phyloP scores from a whole-genome alignment of 495 filamentous ascomycete genomes.

The Penicillium coprophilum region DNA sequence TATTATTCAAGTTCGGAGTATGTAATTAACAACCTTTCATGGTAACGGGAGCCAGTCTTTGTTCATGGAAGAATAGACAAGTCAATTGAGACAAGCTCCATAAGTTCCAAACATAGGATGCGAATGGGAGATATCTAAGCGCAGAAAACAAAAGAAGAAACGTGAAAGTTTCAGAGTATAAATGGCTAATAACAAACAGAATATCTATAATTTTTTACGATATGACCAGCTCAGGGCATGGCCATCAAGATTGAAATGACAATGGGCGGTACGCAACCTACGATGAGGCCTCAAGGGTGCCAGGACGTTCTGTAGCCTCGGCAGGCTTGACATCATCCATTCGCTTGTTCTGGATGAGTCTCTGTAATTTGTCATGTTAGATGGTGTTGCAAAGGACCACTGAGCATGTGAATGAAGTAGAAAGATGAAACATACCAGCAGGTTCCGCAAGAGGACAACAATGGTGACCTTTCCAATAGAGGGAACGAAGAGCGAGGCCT shows the following conservation, averaged over 20 bases:
- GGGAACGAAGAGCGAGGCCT: constrained; percentile 94
- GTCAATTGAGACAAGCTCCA: not conserved
- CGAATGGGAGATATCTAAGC: constrained; percentile 4
- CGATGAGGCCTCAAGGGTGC: constrained; percentile 40
- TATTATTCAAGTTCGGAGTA: not conserved
- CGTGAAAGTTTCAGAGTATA: constrained; percentile 15
- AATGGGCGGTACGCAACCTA: constrained; percentile 8
- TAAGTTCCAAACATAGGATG: not conserved
- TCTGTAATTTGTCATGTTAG: constrained; percentile 28
- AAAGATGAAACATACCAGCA: constrained; percentile 61
- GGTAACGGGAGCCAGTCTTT: not conserved
- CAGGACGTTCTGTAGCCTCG: constrained; percentile 45
- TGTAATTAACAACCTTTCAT: not conserved
- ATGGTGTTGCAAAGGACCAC: not conserved
- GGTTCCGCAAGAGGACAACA: constrained; percentile 82
- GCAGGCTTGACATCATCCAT: constrained; percentile 47
- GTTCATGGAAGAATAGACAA: not conserved
- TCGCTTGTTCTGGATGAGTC: constrained; percentile 52
- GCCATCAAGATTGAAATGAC: constrained; percentile 9
- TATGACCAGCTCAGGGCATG: constrained; percentile 11
- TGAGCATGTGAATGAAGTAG: not conserved
- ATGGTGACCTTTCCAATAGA: constrained; percentile 98
- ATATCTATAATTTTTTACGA: constrained; percentile 23
- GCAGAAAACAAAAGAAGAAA: constrained; percentile 1
- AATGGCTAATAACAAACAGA: constrained; percentile 28